phyloP scores from a whole-genome alignment of 2,329 filamentous ascomycete genomes.

The Mycosphaerella arachidis region DNA sequence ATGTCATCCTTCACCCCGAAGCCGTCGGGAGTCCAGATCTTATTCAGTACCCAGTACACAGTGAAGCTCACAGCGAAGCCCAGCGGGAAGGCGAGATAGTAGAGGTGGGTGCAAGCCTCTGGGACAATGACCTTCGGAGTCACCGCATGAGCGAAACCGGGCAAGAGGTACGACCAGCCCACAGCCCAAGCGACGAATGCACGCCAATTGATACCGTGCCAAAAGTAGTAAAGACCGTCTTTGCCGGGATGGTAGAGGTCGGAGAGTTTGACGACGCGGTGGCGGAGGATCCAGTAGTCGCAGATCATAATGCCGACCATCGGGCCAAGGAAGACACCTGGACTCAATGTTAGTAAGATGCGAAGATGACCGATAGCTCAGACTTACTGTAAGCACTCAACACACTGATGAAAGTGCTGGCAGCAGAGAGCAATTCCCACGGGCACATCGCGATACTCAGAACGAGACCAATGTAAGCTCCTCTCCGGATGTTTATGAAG shows the following conservation, averaged over 20 bases:
- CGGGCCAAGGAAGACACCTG: conserved; percentile 45
- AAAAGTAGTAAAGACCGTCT: conserved; percentile 42
- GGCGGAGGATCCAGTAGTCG: conserved; percentile 45
- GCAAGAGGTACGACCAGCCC: conserved; percentile 26
- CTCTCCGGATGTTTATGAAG: conserved; percentile 55
- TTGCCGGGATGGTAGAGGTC: conserved; percentile 40
- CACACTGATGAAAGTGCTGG: conserved; percentile 46
- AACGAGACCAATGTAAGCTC: conserved; percentile 46
- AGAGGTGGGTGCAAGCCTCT: conserved; percentile 36
- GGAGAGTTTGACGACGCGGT: conserved; percentile 38
- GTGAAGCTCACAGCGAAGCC: conserved; percentile 40
- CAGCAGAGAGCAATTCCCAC: conserved; percentile 49
- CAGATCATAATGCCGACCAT: conserved; percentile 41
- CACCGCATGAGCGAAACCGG: conserved; percentile 42
- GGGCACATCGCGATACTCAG: conserved; percentile 46
- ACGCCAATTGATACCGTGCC: conserved; percentile 43
- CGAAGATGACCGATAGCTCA: background rate
- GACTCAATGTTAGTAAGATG: background rate
- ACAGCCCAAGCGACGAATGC: conserved; percentile 40
- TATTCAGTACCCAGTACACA: conserved; percentile 32
- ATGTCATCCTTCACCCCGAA: conserved; percentile 31
- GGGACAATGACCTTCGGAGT: conserved; percentile 37
- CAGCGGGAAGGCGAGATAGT: conserved; percentile 41
- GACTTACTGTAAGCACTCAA: conserved; percentile 38
- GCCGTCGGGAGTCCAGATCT: conserved; percentile 31